Base-by-base conservation (phyloP, 768 basidiomycete species). In the Suillus subaureus region DNA sequence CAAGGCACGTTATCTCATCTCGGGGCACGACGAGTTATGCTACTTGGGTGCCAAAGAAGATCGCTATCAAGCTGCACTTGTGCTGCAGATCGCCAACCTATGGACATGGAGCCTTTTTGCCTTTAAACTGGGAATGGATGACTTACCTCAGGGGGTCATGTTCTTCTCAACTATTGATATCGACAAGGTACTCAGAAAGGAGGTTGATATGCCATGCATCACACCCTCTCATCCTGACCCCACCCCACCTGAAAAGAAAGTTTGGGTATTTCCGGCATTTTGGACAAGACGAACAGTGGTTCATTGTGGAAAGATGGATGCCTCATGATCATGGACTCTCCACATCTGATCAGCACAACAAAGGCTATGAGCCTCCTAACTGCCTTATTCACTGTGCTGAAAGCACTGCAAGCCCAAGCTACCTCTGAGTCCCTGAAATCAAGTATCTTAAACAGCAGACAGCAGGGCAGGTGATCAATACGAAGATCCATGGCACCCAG, bases 91-190 rank as follows among this genome's bases (percentile, higher is more conserved):
- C 54, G 93, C 95, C 35, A 98, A 99, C 75, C 76, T 97, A 1
- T 99, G 97, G 97, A 98, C 96, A 6, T 85, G 97, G 18, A 87
- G 89, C 61, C 73, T 96, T 71, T 98, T 99, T 75, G 92, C 96
- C 1, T 96, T 87, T 77, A 91, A 87, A 70, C 82, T 99, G n/a
- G 95, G 96, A 6, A 93, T 99, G 90, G 93, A 95, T 72, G 93
- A 99, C 73, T 82, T 99, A 2, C 97, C 97, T 0, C 94, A 97
- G 72, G 89, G 96, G 43, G 92, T 97, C 7, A 94, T 95, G 0
- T 99, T 97, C 81, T 98, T 99, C 81, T 97, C 95, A 2, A 93
- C 94, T 0, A 95, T 99, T 56, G 97, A 99, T 74, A 80, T 99
- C 26, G 97, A 99, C 75, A 81, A 83, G 18, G 92, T 97, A 1